Base-by-base conservation (phyloP, 2,329 filamentous ascomycete species). In the Penicillium sp. region DNA sequence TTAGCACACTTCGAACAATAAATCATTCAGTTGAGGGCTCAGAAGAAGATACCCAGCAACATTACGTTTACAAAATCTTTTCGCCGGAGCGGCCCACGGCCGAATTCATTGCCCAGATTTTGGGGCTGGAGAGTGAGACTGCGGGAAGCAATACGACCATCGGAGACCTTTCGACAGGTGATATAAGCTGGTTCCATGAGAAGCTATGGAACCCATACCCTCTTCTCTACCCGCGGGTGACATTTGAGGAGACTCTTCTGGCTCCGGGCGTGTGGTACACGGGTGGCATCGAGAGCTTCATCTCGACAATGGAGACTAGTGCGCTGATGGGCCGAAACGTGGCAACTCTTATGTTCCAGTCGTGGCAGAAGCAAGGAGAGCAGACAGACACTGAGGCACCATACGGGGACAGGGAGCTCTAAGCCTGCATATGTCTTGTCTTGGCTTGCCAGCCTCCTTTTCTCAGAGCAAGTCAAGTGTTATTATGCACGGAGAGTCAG, bases 221-320 rank as follows among this genome's bases (percentile, higher is more conserved):
- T 0, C 86, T 90, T 60, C 85, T 91, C 64, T 84, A 86, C n/a
- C 93, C 93, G 0, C 83, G 92, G 0, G 86, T 92, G 0, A 92
- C 89, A 0, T 99, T 97, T 72, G 91, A 97, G 64, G 88, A 94
- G 58, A 84, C 88, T 3, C 78, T 87, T 60, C 71, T 97, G 3
- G 86, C 72, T 6, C 68, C 69, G 3, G 62, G 69, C 47, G 39
- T 79, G 13, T 80, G 82, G 81, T 87, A 87, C 65, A 86, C 84
- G 5, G 78, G 79, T 50, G 82, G 82, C 0, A 95, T 97, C 42
- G 93, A 97, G 76, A 88, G 88, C 64, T 97, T 99, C 71, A 95
- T 97, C 64, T 94, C 89, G 10, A 96, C 92, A 0, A 97, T 99
- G 94, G 94, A 99, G 79, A 97, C 94, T 7, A 96, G 87, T 71